These are phyloP conservation scores for Dillenia turbinata DNA, from an alignment of 164 flowering plant species.

Conservation along the genomic window DNA sequence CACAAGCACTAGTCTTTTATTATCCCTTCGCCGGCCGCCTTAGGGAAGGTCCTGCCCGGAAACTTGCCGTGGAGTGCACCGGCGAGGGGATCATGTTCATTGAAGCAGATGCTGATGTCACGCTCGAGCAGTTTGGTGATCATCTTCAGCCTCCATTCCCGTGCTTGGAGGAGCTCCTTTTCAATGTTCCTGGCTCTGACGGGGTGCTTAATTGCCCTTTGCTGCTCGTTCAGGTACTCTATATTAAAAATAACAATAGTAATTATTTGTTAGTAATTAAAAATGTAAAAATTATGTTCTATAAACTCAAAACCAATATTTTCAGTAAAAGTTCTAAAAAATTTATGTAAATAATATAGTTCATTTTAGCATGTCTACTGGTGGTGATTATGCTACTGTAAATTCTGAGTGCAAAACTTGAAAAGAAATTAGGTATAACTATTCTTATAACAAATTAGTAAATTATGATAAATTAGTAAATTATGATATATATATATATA, in stretches of 20 bases:
- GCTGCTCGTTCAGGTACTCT: slow-evolving; percentile 37
- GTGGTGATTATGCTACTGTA: no score
- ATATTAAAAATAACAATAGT: neutral
- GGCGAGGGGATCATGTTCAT: slow-evolving; percentile 42
- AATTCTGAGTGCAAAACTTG: no score
- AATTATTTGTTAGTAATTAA: no score
- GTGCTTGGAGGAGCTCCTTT: slow-evolving; percentile 29
- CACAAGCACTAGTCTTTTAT: slow-evolving; percentile 33
- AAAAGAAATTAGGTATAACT: no score
- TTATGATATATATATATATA: no score
- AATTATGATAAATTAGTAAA: no score
- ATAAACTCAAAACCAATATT: neutral
- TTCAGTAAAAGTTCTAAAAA: neutral
- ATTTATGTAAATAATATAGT: neutral
- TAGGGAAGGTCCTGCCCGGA: slow-evolving; percentile 27
- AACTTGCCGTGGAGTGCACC: slow-evolving; percentile 45
- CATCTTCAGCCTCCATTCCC: slow-evolving; percentile 28
- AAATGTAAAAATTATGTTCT: no score
- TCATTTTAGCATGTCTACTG: neutral
- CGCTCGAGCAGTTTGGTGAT: slow-evolving; percentile 23
- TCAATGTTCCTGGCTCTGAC: slow-evolving; percentile 32
- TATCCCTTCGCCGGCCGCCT: slow-evolving; percentile 53
- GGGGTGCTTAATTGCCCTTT: slow-evolving; percentile 28
- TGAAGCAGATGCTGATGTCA: slow-evolving; percentile 40
- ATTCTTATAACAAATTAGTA: no score